Base-by-base conservation (phyloP, 202 grass and related monocot species). In the Panicum virgatum region DNA sequence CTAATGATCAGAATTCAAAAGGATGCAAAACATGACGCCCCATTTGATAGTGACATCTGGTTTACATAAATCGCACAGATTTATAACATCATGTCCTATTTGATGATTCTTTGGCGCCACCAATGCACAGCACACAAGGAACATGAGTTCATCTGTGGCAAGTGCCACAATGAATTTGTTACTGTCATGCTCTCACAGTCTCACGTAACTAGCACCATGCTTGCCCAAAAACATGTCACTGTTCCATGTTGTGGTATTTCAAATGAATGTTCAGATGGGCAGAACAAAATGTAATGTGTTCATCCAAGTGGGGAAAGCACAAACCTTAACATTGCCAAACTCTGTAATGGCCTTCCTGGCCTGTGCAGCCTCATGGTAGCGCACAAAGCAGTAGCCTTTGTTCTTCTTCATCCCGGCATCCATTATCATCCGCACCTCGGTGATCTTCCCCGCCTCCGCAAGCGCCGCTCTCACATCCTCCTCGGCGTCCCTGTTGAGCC, bases 261-360 rank as follows among this genome's bases (percentile, higher is more conserved):
- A 45, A 45, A 44, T 8, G 0, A 68, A 68, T 68, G n/a, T 44
- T 25, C 22, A 68, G 1, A 18, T 68, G 66, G n/a, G 39, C n/a
- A 26, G 23, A 71, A 51, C 69, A 72, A 32, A 72, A 76, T 60
- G 12, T 25, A 68, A 68, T 3, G 1, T 43, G 26, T 39, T 19
- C 10, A 82, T 36, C 8, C 67, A 63, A 63, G 29, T 27, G 43
- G 30, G 9, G 37, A 0, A 46, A 60, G 44, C 62, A 73, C 45
- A 92, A 91, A 94, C 92, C 92, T 94, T 88, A 63, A 92, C 89
- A 72, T 86, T 86, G 19, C 58, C 26, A 15, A 92, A 92, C 76
- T 88, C 51, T 14, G 87, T 16, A 25, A 92, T 77, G 48, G 89
- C 92, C 87, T 84, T 90, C 82, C 58, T 94, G 29, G 92, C 89